Base-by-base conservation (phyloP, 2,329 filamentous ascomycete genomes). In the Monosporascus sp. region DNA sequence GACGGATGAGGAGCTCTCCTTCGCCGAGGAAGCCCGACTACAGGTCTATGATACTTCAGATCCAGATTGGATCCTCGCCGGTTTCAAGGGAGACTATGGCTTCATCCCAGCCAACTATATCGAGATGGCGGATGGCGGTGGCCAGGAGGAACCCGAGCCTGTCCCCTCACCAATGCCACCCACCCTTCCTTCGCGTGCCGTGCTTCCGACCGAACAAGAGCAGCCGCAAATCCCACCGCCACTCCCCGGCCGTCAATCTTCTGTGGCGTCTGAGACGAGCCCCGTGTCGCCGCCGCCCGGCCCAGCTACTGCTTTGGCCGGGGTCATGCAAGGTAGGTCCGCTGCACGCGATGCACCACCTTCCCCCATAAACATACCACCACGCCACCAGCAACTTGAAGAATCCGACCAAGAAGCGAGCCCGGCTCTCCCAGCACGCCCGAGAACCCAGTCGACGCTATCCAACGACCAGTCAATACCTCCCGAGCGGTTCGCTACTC, bases 41-140 rank as follows among this genome's bases (percentile, higher is more conserved):
- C 78, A 88, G 56, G 89, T 99, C 48, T 97, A 89, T 73, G 94
- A 99, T 71, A 86, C 81, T 9, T 88, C 91, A 5, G 94, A 99
- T 70, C 90, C 91, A 16, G 94, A 99, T 72, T 99, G 94, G 94
- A 96, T 94, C 58, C 77, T 99, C 49, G 93, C 96, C 31, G 92
- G 93, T 19, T 76, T 87, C 45, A 85, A 91, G 61, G 84, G 83
- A 51, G 91, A 97, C 60, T 99, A 86, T 74, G 94, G 94, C 48
- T 99, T 99, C 71, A 94, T 89, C 51, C 94, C 94, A 3, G 84
- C 93, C 55, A 99, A 97, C 72, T 99, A 99, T 69, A 96, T 97
- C 60, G 91, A 97, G 61, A 72, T 90, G 50, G 71, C 77, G 47
- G 78, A 80, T 41, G 69, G 69, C 27, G 66, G 62, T 6, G 62